Base-by-base conservation (phyloP, 202 grass and related monocot genomes). In the Carex arenaria region DNA sequence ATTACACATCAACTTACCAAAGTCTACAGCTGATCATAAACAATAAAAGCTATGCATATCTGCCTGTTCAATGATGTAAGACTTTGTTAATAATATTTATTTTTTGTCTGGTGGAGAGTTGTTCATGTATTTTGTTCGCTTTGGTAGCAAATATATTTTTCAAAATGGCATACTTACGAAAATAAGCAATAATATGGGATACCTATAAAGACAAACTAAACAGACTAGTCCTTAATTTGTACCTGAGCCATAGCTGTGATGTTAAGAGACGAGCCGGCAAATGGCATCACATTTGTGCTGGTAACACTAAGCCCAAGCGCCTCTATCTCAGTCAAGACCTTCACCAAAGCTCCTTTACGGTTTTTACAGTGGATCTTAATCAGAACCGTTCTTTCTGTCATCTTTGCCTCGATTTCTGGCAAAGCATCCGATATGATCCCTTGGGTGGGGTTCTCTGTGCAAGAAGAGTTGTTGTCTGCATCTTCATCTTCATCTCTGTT, bases 351-450 rank as follows among this genome's bases (percentile, higher is more conserved):
- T 52, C 95, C 95, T 85, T 90, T 91, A 52, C 61, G 81, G 70
- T 93, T 98, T 89, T 95, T 84, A 82, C 95, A 98, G 84, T 98
- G 95, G 78, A 98, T 92, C 85, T 93, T 98, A 74, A 98, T 63
- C 0, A 98, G 87, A 80, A 93, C 88, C 0, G 86, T 86, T 72
- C 86, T 88, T 23, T 93, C 89, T n/a, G 89, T 87, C 83, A 98
- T 80, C 61, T 90, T 87, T 10, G 84, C 95, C 89, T 92, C 95
- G 61, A 98, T 98, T 87, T 98, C 95, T 52, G 90, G 90, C 61
- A 94, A 77, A 32, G 70, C 40, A 11, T 59, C 40, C 17, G 17
- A 65, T 5, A 13, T 80, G 57, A 5, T 59, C 51, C 65, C 67
- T 4, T 88, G 80, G 4, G 43, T 67, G 18, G 63, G 85, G 80